phyloP scores from a whole-genome alignment of 305 asterid genomes.

The Vinca major region DNA sequence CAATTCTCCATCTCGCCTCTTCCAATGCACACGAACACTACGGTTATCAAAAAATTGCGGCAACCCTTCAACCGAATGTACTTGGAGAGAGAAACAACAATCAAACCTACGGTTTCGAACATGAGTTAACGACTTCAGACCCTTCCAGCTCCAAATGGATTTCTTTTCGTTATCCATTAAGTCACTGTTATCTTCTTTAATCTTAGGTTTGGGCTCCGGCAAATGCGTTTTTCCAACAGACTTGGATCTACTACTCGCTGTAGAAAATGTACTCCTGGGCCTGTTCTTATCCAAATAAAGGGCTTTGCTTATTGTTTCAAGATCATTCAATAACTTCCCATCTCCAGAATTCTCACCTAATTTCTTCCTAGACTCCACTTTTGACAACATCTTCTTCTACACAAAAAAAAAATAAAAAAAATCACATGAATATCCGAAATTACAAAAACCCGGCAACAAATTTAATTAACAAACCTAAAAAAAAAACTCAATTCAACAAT shows the following conservation, averaged over 20 bases:
- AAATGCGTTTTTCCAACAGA: constrained; percentile 46
- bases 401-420: constrained; percentile 23
- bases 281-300: constrained; percentile 42
- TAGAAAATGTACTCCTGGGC: constrained; percentile 51
- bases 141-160: constrained; percentile 72
- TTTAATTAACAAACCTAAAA: not conserved
- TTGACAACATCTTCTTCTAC: constrained; percentile 63
- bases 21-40: constrained; percentile 34
- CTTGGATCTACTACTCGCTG: constrained; percentile 74
- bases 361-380: constrained; percentile 55
- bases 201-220: constrained; percentile 34
- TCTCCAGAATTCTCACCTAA: constrained; percentile 46
- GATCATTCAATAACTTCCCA: constrained; percentile 57
- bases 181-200: constrained; percentile 34
- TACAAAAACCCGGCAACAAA: constrained; percentile 14
- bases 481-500: not conserved
- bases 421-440: constrained; percentile 3
- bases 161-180: constrained; percentile 48
- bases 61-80: constrained; percentile 70
- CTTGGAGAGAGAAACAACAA: constrained; percentile 62
- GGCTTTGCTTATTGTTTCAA: constrained; percentile 61
- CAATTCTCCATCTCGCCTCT: constrained; percentile 36
- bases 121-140: constrained; percentile 40
- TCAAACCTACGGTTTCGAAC: constrained; percentile 44
- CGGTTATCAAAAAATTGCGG: constrained; percentile 36